Percentiles rank a stretch among this genome's conserved stretches.
phyloP scores from a whole-genome alignment of 495 filamentous ascomycete genomes.

The Penicillium fimorum region DNA sequence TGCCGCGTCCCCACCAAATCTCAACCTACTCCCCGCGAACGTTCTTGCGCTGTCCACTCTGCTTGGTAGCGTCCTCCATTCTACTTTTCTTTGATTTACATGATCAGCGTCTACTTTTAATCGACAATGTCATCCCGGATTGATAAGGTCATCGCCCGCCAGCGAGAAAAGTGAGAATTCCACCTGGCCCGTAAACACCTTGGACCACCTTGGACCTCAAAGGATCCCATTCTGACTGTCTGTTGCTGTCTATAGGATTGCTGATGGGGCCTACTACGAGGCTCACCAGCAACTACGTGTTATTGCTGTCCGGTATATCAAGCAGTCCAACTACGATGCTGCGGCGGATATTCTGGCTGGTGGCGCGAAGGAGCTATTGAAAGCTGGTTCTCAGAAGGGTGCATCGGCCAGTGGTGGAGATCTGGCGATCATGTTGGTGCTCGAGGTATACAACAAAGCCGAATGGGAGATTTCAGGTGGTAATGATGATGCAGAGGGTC shows the following conservation, averaged over 20 bases:
- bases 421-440: conserved; percentile 75
- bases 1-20: conserved; percentile 26
- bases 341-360: conserved; percentile 83
- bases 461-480: conserved; percentile 67
- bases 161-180: conserved; percentile 61
- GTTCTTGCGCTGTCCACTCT: not conserved
- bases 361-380: conserved; percentile 79
- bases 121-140: conserved; percentile 60
- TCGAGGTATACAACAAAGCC: conserved; percentile 85
- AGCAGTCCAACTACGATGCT: conserved; percentile 74
- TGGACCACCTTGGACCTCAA: conserved; percentile 2
- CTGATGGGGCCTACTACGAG: conserved; percentile 93
- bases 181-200: conserved; percentile 3
- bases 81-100: not conserved
- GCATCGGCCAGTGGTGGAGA: conserved; percentile 81
- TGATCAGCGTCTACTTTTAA: not conserved
- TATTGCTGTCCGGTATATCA: conserved; percentile 88
- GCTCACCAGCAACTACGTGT: conserved; percentile 96
- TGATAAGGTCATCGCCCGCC: conserved; percentile 69
- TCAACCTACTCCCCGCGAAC: conserved; percentile 18
- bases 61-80: conserved; percentile 5
- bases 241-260: conserved; percentile 58
- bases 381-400: conserved; percentile 75
- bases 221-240: conserved; percentile 14
- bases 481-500: conserved; percentile 43